phyloP scores from a whole-genome alignment of 2,329 filamentous ascomycete genomes.

The Colletotrichum euphorbiae region DNA sequence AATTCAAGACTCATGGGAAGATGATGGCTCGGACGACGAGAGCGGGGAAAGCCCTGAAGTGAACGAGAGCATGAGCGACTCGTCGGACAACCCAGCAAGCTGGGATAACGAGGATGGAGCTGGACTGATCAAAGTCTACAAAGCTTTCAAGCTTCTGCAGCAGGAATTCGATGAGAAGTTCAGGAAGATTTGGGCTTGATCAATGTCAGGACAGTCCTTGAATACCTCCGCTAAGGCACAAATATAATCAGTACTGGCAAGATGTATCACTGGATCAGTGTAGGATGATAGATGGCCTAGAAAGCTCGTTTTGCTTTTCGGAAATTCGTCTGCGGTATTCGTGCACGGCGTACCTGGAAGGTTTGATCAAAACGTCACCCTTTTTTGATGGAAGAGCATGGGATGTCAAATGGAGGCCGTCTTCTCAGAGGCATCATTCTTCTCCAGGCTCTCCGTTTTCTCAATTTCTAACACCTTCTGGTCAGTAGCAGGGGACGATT shows the following conservation, averaged over 20 bases:
- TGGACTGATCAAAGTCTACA: slow-evolving; percentile 66
- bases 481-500: neutral
- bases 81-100: neutral
- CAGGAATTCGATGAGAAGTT: slow-evolving; percentile 74
- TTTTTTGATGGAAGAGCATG: no score
- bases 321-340: no score
- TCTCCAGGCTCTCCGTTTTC: neutral
- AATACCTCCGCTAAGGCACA: neutral
- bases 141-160: slow-evolving; percentile 68
- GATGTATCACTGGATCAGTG: no score
- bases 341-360: no score
- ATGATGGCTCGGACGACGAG: slow-evolving; percentile 48
- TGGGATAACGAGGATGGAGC: slow-evolving; percentile 52
- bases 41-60: slow-evolving; percentile 37
- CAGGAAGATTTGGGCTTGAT: slow-evolving; percentile 68
- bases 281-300: no score
- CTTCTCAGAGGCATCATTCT: slow-evolving; percentile 8
- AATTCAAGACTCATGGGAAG: slow-evolving; percentile 61
- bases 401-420: neutral
- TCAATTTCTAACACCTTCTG: neutral
- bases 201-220: neutral
- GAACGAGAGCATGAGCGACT: neutral
- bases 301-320: no score
- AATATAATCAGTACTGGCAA: no score
- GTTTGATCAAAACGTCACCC: no score